A percentile compares a stretch with the other conserved stretches of the same genome.
Evolutionary conservation across 192 early-diverging fungal genomes (phyloP).

Genomic region (Nowakowskiella sp.): DNA sequence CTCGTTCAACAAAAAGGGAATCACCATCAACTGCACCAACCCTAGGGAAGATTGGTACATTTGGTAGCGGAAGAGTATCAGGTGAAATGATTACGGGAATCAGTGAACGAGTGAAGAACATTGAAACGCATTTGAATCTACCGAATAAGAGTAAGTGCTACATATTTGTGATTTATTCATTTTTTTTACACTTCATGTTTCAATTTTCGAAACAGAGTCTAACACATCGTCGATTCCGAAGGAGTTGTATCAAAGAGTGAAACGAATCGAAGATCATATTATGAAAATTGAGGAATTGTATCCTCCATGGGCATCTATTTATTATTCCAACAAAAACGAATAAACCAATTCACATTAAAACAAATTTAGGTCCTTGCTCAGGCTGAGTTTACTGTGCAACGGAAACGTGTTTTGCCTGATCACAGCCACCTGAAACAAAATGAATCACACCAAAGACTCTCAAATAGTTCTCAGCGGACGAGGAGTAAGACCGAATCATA

Average conservation of each 20-base stretch:
- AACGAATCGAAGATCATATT: conserved; percentile 67
- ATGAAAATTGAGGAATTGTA: conserved; percentile 66
- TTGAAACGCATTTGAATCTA: conserved; percentile 69
- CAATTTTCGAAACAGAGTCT: neutral
- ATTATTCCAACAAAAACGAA: too few species aligned
- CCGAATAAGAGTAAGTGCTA: neutral
- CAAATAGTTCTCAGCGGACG: too few species aligned
- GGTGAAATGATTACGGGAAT: conserved; percentile 22
- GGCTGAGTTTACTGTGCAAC: too few species aligned
- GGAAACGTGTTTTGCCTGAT: too few species aligned
- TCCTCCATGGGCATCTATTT: conserved; percentile 69
- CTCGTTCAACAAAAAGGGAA: conserved; percentile 34
- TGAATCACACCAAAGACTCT: too few species aligned
- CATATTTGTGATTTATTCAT: conserved; percentile 1
- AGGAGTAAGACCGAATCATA: too few species aligned
- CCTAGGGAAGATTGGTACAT: conserved; percentile 5
- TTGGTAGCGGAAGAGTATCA: conserved; percentile 22
- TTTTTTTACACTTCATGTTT: neutral
- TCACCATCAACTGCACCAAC: neutral
- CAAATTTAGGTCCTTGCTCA: too few species aligned
- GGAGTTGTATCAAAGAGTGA: conserved; percentile 48
- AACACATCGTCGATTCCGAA: conserved; percentile 28
- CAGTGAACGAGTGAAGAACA: conserved; percentile 60
- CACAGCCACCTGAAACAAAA: too few species aligned
- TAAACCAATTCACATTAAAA: too few species aligned